Conservation (phyloP, 2,329 filamentous ascomycete genomes). For the Ophiosphaerella korrae region DNA sequence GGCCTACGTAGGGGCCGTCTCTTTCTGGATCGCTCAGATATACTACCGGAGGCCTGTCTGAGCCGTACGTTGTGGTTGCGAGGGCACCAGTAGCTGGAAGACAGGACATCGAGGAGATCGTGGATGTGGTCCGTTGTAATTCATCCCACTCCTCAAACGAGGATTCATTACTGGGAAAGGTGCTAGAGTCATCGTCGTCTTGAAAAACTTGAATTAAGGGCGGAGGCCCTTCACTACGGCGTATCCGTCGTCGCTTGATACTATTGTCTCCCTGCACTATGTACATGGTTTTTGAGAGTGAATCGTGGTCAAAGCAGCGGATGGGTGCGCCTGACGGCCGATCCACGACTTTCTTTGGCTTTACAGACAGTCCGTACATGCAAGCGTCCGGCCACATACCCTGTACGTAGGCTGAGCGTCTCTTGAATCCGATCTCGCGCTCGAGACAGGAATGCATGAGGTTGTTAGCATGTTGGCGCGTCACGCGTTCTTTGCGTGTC, state of each 20-base stretch:
- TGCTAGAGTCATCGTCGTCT: neutral
- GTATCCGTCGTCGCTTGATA: conserved; percentile 20
- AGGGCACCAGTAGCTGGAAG: conserved; percentile 35
- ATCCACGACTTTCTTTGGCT: conserved; percentile 14
- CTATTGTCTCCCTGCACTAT: conserved; percentile 29
- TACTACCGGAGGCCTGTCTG: conserved; percentile 32
- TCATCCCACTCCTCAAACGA: conserved; percentile 29
- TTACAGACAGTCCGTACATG: conserved; percentile 15
- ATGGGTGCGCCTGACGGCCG: conserved; percentile 8
- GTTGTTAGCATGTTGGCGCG: conserved; percentile 20
- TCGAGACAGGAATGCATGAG: conserved; percentile 27
- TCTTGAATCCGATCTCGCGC: conserved; percentile 33
- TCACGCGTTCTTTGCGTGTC: conserved; percentile 30
- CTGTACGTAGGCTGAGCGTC: conserved; percentile 24
- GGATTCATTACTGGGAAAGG: conserved; percentile 14
- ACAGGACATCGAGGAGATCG: conserved; percentile 38
- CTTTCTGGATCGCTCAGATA: conserved; percentile 31
- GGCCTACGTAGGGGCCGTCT: conserved; percentile 32
- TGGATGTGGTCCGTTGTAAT: conserved; percentile 29
- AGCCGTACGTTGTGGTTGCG: conserved; percentile 37
- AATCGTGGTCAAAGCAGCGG: conserved; percentile 37
- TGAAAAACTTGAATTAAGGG: conserved; percentile 8
- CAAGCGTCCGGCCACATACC: conserved; percentile 35
- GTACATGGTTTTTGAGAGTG: conserved; percentile 28
- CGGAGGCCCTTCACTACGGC: conserved; percentile 3